These are phyloP conservation scores for Fistulina hepatica DNA, from an alignment of 1,284 basidiomycete genomes.

Conservation along the genomic window DNA sequence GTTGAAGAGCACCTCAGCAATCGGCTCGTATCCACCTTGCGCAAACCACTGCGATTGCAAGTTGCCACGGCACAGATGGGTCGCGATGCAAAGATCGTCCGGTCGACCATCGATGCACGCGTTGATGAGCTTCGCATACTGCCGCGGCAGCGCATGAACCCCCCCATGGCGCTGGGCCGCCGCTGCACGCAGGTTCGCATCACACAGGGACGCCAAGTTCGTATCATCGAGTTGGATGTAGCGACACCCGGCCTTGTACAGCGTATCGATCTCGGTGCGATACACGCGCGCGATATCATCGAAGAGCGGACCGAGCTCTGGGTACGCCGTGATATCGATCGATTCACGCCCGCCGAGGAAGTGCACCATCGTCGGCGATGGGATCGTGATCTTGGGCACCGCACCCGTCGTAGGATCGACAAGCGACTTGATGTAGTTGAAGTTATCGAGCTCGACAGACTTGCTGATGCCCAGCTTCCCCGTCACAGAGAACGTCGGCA, in stretches of 20 bases:
- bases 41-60: conserved; percentile 27
- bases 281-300: conserved; percentile 30
- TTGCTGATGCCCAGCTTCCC: not conserved
- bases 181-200: conserved; percentile 14
- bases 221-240: conserved; percentile 29
- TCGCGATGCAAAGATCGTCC: conserved; percentile 28
- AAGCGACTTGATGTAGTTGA: not conserved
- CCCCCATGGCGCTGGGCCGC: conserved; percentile 21
- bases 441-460: not conserved
- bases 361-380: conserved; percentile 27
- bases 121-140: conserved; percentile 27
- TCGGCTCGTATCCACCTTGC: conserved; percentile 32
- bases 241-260: conserved; percentile 29
- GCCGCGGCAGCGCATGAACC: conserved; percentile 23
- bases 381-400: conserved; percentile 27
- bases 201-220: conserved; percentile 16
- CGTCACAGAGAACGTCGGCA: not conserved
- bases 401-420: conserved; percentile 2
- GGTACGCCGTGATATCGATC: conserved; percentile 14
- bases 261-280: conserved; percentile 30
- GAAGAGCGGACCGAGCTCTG: conserved; percentile 21
- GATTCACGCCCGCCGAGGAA: conserved; percentile 16
- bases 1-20: conserved; percentile 20
- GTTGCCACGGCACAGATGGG: conserved; percentile 35
- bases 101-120: conserved; percentile 25